These are phyloP conservation scores for Coniferiporia weirii DNA, from an alignment of 1,284 basidiomycete genomes.

Conservation along the genomic window DNA sequence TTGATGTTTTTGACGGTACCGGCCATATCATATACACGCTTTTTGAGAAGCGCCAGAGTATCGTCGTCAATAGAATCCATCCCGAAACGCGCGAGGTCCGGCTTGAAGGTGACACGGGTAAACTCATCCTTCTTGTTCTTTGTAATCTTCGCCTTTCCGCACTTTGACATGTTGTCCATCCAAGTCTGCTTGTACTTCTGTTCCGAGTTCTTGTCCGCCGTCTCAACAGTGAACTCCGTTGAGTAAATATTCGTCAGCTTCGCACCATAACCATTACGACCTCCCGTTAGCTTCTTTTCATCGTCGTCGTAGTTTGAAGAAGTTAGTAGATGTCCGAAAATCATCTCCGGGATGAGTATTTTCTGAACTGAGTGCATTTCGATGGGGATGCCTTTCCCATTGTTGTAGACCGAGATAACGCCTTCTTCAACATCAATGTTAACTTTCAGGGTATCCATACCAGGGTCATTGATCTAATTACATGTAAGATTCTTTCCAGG, in stretches of 20 bases:
- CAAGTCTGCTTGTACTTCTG: constrained; percentile 98
- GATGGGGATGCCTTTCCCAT: constrained; percentile 94
- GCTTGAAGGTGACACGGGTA: constrained; percentile 93
- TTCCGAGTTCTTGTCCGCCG: constrained; percentile 81
- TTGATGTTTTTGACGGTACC: constrained; percentile 93
- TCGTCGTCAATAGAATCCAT: constrained; percentile 93
- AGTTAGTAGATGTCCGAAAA: constrained; percentile 94
- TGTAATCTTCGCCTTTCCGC: constrained; percentile 88
- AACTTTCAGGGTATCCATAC: constrained; percentile 88
- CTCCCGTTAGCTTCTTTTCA: constrained; percentile 98
- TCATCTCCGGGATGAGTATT: constrained; percentile 96
- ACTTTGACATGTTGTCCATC: constrained; percentile 89
- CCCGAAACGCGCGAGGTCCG: constrained; percentile 88
- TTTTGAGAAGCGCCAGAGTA: constrained; percentile 84
- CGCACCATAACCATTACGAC: constrained; percentile 97
- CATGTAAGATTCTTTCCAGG: neutral
- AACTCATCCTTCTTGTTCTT: constrained; percentile 89
- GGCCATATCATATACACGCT: constrained; percentile 97
- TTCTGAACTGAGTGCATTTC: constrained; percentile 93
- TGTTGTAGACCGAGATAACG: constrained; percentile 92
- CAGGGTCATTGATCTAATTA: constrained; percentile 78
- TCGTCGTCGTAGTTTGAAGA: constrained; percentile 99
- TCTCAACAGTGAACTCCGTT: constrained; percentile 94
- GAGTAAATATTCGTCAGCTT: constrained; percentile 99
- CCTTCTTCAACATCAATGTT: constrained; percentile 82